A percentile compares a stretch with the other conserved stretches of the same genome.
Conservation (phyloP, 139 green algal species). For the Chlamydomonas sphaeroides region DNA sequence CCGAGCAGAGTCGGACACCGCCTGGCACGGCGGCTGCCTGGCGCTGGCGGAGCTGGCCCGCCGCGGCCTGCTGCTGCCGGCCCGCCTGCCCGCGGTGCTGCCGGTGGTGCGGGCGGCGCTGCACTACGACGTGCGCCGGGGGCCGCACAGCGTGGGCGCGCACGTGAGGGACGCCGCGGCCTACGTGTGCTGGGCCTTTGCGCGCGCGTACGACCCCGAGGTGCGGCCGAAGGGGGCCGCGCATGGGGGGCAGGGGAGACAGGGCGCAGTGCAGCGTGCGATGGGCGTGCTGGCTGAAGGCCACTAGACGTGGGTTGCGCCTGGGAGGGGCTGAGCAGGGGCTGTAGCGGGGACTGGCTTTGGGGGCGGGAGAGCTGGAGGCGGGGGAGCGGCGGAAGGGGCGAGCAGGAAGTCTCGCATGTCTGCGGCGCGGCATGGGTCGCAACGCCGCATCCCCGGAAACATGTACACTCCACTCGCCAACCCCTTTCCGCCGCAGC, state of each 20-base stretch:
- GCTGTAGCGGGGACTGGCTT: no score
- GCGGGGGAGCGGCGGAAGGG: constrained; percentile 64
- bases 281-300: no score
- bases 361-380: no score
- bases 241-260: no score
- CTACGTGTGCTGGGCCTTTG: constrained; percentile 98
- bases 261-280: no score
- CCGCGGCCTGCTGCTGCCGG: constrained; percentile 87
- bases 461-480: not conserved
- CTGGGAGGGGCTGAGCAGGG: no score
- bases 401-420: no score
- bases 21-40: constrained; percentile 97
- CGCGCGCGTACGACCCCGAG: constrained; percentile 83
- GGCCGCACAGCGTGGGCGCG: constrained; percentile 89
- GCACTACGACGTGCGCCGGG: constrained; percentile 91
- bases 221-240: no score
- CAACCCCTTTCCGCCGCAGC: not conserved
- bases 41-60: constrained; percentile 94
- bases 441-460: no score
- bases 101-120: constrained; percentile 78
- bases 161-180: constrained; percentile 95
- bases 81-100: constrained; percentile 65
- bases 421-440: no score
- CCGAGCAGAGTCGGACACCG: constrained; percentile 69
- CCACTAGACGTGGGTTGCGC: no score